Percentiles rank a stretch among this genome's conserved stretches.
Conservation (phyloP, 2,329 filamentous ascomycete species). For the Mycocentrospora acerina region DNA sequence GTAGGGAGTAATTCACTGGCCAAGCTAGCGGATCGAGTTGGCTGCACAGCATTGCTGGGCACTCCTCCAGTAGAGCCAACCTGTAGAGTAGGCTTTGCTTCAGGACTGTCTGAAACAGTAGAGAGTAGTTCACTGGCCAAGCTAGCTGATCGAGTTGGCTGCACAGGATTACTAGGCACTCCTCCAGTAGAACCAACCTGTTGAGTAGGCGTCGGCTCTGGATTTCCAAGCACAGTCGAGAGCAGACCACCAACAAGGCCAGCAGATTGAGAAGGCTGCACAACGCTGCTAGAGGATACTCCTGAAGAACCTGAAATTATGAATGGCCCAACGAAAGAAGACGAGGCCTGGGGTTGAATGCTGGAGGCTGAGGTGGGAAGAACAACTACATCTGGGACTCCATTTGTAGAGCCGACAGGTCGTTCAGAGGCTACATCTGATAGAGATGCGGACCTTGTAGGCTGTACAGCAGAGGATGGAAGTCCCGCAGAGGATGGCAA, state of each 20-base stretch:
- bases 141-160: slow-evolving; percentile 5
- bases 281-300: slow-evolving; percentile 9
- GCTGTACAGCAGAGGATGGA: slow-evolving; percentile 5
- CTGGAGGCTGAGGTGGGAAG: slow-evolving; percentile 13
- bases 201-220: slow-evolving; percentile 6
- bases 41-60: slow-evolving; percentile 5
- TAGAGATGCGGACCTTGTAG: slow-evolving; percentile 1
- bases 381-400: slow-evolving; percentile 16
- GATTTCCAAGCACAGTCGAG: slow-evolving; percentile 8
- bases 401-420: slow-evolving; percentile 13
- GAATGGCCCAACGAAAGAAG: slow-evolving; percentile 26
- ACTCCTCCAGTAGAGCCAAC: slow-evolving; percentile 12
- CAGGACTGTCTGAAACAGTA: slow-evolving; percentile 7
- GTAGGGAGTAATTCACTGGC: neutral
- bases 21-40: slow-evolving; percentile 3
- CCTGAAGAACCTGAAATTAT: slow-evolving; percentile 26
- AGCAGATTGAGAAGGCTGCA: slow-evolving; percentile 8
- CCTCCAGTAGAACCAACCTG: slow-evolving; percentile 5
- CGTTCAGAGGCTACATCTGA: slow-evolving; percentile 4
- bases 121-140: slow-evolving; percentile 12
- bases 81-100: slow-evolving; percentile 5
- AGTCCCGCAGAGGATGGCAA: slow-evolving; percentile 11
- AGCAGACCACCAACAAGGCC: slow-evolving; percentile 11
- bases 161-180: neutral
- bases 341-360: slow-evolving; percentile 10